Evolutionary conservation across 1,284 basidiomycete genomes (phyloP), one percentile per base, ranked within the genome.

Genomic region (Phaffia rhodozyma): DNA sequence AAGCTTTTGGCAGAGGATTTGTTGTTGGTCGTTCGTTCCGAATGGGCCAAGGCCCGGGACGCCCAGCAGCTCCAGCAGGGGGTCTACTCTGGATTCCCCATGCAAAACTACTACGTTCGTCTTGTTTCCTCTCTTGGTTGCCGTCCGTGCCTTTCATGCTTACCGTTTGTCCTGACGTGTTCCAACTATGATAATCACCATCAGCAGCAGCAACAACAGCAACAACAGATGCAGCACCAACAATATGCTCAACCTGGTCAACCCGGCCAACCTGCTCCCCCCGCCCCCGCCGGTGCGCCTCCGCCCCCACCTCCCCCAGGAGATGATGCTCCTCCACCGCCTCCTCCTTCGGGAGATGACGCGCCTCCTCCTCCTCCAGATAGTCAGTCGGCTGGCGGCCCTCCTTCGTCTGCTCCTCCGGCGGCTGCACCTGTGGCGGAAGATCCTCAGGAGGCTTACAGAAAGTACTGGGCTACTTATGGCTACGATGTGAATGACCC

Each of bases 1-100:
- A 90, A 91, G 77, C 84, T 84, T 9, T 79, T 94, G 27, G 90
- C 91, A 4, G 89, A 93, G 67, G 92, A 97, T 73, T 80, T 97
- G 7, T 81, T 96, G 7, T 81, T 86, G 60, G 89, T 94, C 23
- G 88, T 97, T 18, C 83, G 83, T 23, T 79, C 83, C 66, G 91
- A 96, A 72, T 89, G 92, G 73, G 84, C 82, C 38, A 94, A 96
- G 76, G 86, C 89, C 3, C 68, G 74, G 47, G 68, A 68, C 30
- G 70, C 72, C 1, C 60, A 63, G 38, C 55, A 68, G 18, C 67
- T 66, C 25, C 55, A 64, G 29, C 53, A 62, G 43, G 69, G 66
- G 55, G 65, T 65, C 4, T 69, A 71, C 64, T 67, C 68, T 25
- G 68, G 67, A 5, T 72, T 73, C 61, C 71, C 59, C 25, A 21